phyloP scores from a whole-genome alignment of 768 basidiomycete genomes.

The Lactarius pseudohatsudake region DNA sequence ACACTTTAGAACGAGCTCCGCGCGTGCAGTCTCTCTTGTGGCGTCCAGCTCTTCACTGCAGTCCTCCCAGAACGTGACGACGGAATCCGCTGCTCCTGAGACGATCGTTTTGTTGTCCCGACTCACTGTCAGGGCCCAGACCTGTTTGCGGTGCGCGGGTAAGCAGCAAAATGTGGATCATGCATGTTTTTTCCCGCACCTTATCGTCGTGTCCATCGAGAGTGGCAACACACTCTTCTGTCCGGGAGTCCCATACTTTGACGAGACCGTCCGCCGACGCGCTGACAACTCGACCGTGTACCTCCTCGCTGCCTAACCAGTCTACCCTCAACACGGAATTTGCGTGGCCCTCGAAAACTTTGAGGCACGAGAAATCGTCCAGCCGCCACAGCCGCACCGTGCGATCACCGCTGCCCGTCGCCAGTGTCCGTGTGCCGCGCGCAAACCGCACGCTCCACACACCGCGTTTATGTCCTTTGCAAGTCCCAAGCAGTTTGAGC shows the following conservation, averaged over 20 bases:
- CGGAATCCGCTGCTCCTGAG: slow-evolving; percentile 94
- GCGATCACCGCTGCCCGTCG: slow-evolving; percentile 94
- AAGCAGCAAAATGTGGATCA: not conserved
- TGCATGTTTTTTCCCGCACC: slow-evolving; percentile 44
- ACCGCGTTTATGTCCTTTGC: slow-evolving; percentile 95
- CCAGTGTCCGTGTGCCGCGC: slow-evolving; percentile 76
- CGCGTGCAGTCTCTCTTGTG: slow-evolving; percentile 71
- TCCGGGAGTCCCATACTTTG: slow-evolving; percentile 90
- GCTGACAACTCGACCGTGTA: slow-evolving; percentile 70
- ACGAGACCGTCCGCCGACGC: slow-evolving; percentile 93
- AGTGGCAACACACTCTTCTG: slow-evolving; percentile 84
- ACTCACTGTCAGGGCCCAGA: slow-evolving; percentile 93
- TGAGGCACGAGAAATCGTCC: slow-evolving; percentile 89
- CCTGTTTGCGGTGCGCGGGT: slow-evolving; percentile 45
- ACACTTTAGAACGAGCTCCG: slow-evolving; percentile 77
- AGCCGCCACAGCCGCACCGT: slow-evolving; percentile 93
- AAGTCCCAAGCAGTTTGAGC: slow-evolving; percentile 76
- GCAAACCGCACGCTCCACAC: slow-evolving; percentile 95
- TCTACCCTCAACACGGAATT: slow-evolving; percentile 95
- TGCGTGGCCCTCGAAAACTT: slow-evolving; percentile 98
- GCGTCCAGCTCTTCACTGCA: slow-evolving; percentile 81
- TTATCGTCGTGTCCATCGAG: slow-evolving; percentile 98
- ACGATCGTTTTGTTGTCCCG: slow-evolving; percentile 81
- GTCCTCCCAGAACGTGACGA: slow-evolving; percentile 96
- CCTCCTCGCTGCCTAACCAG: slow-evolving; percentile 69